Conservation (phyloP, 169 alveolate species). For the Plasmodium knowlesi region DNA sequence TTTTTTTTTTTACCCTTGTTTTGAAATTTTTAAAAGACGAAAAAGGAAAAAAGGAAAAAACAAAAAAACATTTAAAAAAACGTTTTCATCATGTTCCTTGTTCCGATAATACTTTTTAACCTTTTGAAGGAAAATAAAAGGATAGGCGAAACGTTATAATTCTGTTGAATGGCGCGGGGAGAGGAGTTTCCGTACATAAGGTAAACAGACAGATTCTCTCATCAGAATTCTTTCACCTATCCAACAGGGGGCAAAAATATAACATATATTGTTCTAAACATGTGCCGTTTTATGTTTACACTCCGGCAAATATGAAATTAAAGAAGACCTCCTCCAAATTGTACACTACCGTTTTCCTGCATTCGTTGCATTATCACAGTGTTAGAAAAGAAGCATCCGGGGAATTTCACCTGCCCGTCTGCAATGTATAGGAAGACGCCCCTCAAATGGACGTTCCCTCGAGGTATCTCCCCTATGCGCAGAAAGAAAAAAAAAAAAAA, state of each 20-base stretch:
- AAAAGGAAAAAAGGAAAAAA: background rate
- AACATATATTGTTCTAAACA: background rate
- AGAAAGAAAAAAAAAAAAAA: background rate
- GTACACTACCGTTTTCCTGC: background rate
- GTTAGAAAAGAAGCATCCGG: background rate
- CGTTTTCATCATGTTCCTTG: conserved; percentile 18
- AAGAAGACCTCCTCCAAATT: background rate
- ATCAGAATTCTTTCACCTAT: background rate
- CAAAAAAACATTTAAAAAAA: background rate
- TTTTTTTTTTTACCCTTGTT: background rate
- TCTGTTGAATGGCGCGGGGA: background rate
- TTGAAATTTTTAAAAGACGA: conserved; percentile 3
- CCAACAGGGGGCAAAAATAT: background rate
- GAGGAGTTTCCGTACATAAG: background rate
- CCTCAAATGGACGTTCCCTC: background rate
- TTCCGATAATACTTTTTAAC: conserved; percentile 10
- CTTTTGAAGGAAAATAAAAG: background rate
- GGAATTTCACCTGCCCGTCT: background rate
- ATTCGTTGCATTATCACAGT: background rate
- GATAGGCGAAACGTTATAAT: background rate
- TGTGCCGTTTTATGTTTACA: background rate
- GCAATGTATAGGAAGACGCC: background rate
- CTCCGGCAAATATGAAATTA: background rate
- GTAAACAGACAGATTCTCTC: background rate
- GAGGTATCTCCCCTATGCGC: background rate